These are phyloP conservation scores for Ascocoryne sarcoides DNA, from an alignment of 2,329 filamentous ascomycete species.

Conservation along the genomic window DNA sequence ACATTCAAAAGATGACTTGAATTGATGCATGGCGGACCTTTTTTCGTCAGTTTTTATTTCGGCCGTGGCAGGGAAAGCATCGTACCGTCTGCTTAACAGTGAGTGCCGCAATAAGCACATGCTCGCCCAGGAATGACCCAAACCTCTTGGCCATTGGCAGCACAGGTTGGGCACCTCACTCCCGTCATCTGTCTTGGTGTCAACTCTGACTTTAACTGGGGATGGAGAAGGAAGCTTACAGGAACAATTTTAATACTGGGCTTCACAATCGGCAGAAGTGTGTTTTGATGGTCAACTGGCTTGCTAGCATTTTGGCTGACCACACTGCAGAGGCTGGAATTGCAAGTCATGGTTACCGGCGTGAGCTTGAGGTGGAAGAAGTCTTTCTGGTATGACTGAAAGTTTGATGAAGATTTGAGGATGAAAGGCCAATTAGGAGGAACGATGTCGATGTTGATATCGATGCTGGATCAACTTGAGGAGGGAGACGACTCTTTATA, in stretches of 20 bases:
- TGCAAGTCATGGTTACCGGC: not conserved
- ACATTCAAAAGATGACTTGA: too few relatives aligned
- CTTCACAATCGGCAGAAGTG: constrained; percentile 1
- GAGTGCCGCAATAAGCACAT: constrained; percentile 42
- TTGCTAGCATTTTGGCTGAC: not conserved
- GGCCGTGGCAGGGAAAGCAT: too few relatives aligned
- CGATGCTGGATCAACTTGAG: not conserved
- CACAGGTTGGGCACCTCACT: constrained; percentile 44
- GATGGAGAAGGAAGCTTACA: constrained; percentile 7
- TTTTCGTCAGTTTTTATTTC: too few relatives aligned
- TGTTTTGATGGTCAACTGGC: not conserved
- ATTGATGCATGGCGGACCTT: too few relatives aligned
- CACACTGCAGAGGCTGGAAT: not conserved
- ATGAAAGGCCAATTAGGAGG: not conserved
- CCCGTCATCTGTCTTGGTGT: constrained; percentile 35
- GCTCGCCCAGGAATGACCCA: constrained; percentile 47
- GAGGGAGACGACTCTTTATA: not conserved
- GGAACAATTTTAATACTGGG: constrained; percentile 13
- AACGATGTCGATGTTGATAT: not conserved
- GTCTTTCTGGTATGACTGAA: not conserved
- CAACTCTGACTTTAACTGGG: constrained; percentile 5
- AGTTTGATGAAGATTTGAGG: not conserved
- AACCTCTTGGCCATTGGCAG: constrained; percentile 39
- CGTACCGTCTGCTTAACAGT: constrained; percentile 18
- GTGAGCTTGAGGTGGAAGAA: not conserved